Evolutionary conservation across 2,329 filamentous ascomycete genomes (phyloP), one percentile per base, ranked within the genome.

Genomic region (Aurifilum marmelostoma): DNA sequence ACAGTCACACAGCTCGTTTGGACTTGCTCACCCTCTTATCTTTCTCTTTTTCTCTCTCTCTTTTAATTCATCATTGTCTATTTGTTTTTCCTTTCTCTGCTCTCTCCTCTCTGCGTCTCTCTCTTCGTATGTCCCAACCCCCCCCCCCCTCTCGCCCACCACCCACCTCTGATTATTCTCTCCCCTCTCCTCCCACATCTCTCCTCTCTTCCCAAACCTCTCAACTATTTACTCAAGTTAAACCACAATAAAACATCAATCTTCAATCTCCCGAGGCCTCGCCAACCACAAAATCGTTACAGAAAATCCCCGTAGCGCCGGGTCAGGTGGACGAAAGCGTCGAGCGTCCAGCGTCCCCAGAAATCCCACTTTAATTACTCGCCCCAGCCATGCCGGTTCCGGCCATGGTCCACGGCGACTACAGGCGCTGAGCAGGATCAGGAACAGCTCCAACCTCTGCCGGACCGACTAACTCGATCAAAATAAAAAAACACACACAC

Each of bases 311-410:
- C 60, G 60, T 47, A 47, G 60, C 60, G 60, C 60, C 60, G 39
- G 39, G 41, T 47, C n/a, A 50, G 39, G 39, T 63, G 8, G 60
- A 43, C 39, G 24, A 39, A 47, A 47, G 39, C 39, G 60, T 47
- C 60, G 37, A 39, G 37, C 34, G 9, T 37, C 8, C 14, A 43
- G 32, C 59, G 32, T 61, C 37, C n/a, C 59, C n/a, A n/a, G 37
- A 39, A 37, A 62, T 21, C 34, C 59, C 59, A 54, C 52, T 47
- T 47, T n/a, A 56, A 27, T 67, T 69, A 67, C 68, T 69, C 61
- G 65, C 68, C n/a, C 52, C 65, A 67, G 65, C 65, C 43, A 68
- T 67, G 54, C 68, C 68, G 65, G 56, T 70, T 63, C 61, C 68
- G 68, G 68, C 63, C 58, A 54, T 59, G 14, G 52, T 32, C 32